A percentile compares a stretch with the other conserved stretches of the same genome.
Conservation (phyloP, 2,329 filamentous ascomycete species). For the Lecanoromycetidae sp. region DNA sequence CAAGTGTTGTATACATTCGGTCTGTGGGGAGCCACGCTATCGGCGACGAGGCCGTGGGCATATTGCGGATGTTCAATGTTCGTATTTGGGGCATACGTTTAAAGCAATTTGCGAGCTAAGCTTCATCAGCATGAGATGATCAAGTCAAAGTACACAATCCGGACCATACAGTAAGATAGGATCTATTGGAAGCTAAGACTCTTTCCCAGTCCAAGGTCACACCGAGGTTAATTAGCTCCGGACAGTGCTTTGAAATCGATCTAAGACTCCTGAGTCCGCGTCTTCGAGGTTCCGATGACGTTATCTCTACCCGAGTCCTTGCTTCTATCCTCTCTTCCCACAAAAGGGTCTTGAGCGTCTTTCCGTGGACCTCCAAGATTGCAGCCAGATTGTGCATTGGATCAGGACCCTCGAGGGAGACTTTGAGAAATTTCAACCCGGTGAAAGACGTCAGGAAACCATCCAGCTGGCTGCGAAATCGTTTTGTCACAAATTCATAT, state of each 20-base stretch:
- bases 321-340: neutral
- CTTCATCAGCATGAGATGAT: neutral
- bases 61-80: neutral
- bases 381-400: neutral
- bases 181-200: neutral
- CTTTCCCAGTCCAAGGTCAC: neutral
- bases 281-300: neutral
- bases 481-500: neutral
- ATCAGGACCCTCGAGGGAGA: neutral
- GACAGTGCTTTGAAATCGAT: neutral
- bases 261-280: neutral
- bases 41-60: neutral
- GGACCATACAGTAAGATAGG: neutral
- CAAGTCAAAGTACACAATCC: neutral
- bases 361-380: neutral
- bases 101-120: neutral
- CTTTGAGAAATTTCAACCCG: neutral
- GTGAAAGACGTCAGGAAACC: neutral
- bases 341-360: neutral
- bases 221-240: neutral
- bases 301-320: neutral
- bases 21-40: neutral
- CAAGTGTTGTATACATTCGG: neutral
- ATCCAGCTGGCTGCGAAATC: neutral
- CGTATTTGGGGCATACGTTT: neutral